phyloP scores from a whole-genome alignment of 2,329 filamentous ascomycete species.

The Bisporella sp. region DNA sequence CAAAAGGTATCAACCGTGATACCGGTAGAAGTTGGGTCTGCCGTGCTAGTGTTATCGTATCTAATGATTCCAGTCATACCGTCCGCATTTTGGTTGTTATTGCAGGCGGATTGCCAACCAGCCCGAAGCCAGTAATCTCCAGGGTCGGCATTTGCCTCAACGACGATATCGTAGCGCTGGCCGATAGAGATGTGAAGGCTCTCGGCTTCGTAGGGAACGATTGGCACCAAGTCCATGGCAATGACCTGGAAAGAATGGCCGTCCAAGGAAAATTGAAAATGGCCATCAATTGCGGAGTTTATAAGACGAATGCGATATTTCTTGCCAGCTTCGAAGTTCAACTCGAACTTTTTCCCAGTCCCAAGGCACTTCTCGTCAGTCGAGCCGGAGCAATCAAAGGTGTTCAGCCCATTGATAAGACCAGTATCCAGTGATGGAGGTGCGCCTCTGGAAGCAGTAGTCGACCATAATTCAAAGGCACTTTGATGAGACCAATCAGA shows the following conservation, averaged over 20 bases:
- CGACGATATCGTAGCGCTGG: conserved; percentile 39
- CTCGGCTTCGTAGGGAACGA: conserved; percentile 45
- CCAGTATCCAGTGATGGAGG: conserved; percentile 20
- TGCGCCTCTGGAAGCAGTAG: conserved; percentile 13
- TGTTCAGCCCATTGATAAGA: conserved; percentile 27
- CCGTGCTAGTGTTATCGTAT: conserved; percentile 30
- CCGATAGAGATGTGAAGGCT: conserved; percentile 49
- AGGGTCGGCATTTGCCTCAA: conserved; percentile 47
- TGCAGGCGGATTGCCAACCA: conserved; percentile 42
- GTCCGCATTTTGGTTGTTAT: conserved; percentile 47
- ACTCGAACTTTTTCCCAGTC: conserved; percentile 24
- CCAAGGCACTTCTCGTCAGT: conserved; percentile 20
- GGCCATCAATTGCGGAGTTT: conserved; percentile 37
- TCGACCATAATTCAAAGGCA: conserved; percentile 19
- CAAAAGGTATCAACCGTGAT: conserved; percentile 17
- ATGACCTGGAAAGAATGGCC: conserved; percentile 52
- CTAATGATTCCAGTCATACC: conserved; percentile 34
- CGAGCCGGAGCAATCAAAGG: conserved; percentile 15
- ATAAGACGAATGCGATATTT: conserved; percentile 37
- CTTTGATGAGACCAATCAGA: conserved; percentile 24
- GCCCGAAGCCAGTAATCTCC: conserved; percentile 51
- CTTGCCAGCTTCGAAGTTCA: conserved; percentile 28
- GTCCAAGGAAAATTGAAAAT: conserved; percentile 44
- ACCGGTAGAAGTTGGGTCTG: conserved; percentile 23
- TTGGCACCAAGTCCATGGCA: conserved; percentile 49